Conservation (phyloP, 2,329 filamentous ascomycete species). For the Sporothrix curviconia region DNA sequence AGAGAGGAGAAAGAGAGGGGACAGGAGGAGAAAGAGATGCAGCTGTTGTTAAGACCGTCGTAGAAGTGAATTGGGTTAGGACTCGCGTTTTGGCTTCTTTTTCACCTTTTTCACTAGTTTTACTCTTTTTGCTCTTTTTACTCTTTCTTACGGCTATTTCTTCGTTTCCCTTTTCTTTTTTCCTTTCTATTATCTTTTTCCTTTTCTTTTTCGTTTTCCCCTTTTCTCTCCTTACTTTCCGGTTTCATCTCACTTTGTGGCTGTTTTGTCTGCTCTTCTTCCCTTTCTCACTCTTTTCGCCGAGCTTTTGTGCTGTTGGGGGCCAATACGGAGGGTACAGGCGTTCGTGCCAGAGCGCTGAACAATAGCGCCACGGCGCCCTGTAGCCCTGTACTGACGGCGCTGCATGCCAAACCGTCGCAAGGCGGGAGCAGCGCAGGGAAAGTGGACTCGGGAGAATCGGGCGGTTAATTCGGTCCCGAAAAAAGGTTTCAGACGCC, state of each 20-base stretch:
- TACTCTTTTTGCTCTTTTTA: not conserved
- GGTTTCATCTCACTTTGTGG: not conserved
- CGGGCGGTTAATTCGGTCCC: constrained; percentile 17
- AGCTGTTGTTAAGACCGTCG: too few species aligned
- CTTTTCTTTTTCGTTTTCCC: not conserved
- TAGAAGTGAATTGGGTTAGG: too few species aligned
- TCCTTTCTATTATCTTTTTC: not conserved
- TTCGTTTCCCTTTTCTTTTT: not conserved
- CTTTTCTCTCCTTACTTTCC: not conserved
- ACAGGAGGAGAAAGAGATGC: too few species aligned
- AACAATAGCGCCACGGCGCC: too few species aligned
- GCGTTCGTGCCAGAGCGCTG: too few species aligned
- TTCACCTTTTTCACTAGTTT: too few species aligned
- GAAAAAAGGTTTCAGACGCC: constrained; percentile 4
- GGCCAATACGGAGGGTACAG: not conserved
- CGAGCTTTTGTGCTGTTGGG: not conserved
- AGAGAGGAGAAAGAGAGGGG: too few species aligned
- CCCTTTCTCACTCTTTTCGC: not conserved
- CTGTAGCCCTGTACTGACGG: too few species aligned
- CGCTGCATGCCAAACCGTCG: too few species aligned
- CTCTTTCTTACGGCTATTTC: too few species aligned
- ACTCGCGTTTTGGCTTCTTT: too few species aligned
- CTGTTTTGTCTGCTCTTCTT: not conserved
- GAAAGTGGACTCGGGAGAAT: not conserved
- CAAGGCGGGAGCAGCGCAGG: too few species aligned